Percentiles rank a stretch among this genome's conserved stretches.
These are phyloP conservation scores for Iberis pinnata DNA, from an alignment of 345 rosid genomes.

Conservation along the genomic window DNA sequence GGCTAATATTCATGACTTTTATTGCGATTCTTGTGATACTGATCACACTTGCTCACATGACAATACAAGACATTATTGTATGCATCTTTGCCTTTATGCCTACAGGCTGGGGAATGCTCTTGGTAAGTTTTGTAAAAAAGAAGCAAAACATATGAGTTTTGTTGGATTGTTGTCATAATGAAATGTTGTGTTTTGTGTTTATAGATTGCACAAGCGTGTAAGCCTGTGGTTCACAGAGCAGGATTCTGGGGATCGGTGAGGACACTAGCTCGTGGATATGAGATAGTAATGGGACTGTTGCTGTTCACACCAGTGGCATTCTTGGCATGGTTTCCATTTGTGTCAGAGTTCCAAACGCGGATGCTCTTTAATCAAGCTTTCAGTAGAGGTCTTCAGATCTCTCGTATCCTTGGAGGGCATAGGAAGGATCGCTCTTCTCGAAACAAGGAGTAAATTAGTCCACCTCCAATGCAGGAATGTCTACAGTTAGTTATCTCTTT, in stretches of 20 bases:
- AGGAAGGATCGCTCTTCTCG: slow-evolving; percentile 73
- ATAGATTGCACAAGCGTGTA: slow-evolving; percentile 96
- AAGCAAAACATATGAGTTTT: background rate
- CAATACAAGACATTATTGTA: slow-evolving; percentile 71
- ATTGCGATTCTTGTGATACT: slow-evolving; percentile 64
- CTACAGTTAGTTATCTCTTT: background rate
- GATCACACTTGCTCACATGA: slow-evolving; percentile 83
- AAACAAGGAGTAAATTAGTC: slow-evolving; percentile 50
- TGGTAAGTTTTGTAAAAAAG: slow-evolving; percentile 38
- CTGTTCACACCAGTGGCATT: slow-evolving; percentile 96
- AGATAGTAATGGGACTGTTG: slow-evolving; percentile 85
- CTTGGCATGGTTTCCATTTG: slow-evolving; percentile 98
- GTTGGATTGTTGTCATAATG: background rate
- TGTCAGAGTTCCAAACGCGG: slow-evolving; percentile 96
- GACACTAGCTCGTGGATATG: slow-evolving; percentile 93
- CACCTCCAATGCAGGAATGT: background rate
- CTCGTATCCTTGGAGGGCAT: slow-evolving; percentile 95
- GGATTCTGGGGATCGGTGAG: slow-evolving; percentile 90
- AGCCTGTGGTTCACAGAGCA: slow-evolving; percentile 54
- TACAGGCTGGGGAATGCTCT: slow-evolving; percentile 97
- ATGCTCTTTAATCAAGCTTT: slow-evolving; percentile 99
- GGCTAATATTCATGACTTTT: slow-evolving; percentile 83
- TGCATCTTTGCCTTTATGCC: slow-evolving; percentile 99
- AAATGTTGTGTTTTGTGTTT: background rate
- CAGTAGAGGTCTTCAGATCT: slow-evolving; percentile 98